These are phyloP conservation scores for Populus hybrid DNA, from an alignment of 441 rosid genomes.

Conservation along the genomic window DNA sequence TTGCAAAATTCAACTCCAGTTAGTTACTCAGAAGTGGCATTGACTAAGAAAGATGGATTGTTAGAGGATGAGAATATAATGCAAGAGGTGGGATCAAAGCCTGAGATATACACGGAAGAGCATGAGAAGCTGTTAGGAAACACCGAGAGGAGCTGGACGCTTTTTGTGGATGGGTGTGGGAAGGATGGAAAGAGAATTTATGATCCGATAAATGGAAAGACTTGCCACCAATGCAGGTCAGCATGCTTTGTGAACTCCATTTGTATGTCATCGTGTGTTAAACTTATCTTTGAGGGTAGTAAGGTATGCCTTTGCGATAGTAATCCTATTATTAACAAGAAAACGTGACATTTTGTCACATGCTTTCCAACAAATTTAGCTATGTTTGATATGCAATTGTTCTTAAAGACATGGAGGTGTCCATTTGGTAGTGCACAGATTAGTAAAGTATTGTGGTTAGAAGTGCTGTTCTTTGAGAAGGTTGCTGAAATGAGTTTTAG, in stretches of 20 bases:
- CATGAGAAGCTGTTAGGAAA: conserved; percentile 74
- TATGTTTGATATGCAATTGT: background rate
- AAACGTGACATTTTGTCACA: background rate
- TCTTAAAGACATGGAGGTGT: background rate
- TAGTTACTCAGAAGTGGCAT: conserved; percentile 45
- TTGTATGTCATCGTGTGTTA: background rate
- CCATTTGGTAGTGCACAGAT: background rate
- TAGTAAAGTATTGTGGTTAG: background rate
- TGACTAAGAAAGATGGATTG: conserved; percentile 27
- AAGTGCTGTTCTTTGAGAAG: background rate
- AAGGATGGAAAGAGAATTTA: conserved; percentile 67
- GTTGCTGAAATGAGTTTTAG: background rate
- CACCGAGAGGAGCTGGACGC: conserved; percentile 73
- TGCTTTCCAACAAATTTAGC: background rate
- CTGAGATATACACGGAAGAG: conserved; percentile 71
- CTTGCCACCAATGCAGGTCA: conserved; percentile 97
- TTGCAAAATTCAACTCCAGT: conserved; percentile 64
- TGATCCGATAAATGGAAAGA: conserved; percentile 75
- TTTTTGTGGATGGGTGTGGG: conserved; percentile 77
- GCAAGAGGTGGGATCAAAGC: conserved; percentile 47
- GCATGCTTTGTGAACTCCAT: conserved; percentile 4
- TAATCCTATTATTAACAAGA: background rate
- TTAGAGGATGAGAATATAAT: conserved; percentile 20
- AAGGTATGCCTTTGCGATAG: background rate
- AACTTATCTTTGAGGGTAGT: background rate